Percentiles rank a stretch among this genome's conserved stretches.
Conservation (phyloP, 2,329 filamentous ascomycete species). For the Aspergillus pseudoglaucus region DNA sequence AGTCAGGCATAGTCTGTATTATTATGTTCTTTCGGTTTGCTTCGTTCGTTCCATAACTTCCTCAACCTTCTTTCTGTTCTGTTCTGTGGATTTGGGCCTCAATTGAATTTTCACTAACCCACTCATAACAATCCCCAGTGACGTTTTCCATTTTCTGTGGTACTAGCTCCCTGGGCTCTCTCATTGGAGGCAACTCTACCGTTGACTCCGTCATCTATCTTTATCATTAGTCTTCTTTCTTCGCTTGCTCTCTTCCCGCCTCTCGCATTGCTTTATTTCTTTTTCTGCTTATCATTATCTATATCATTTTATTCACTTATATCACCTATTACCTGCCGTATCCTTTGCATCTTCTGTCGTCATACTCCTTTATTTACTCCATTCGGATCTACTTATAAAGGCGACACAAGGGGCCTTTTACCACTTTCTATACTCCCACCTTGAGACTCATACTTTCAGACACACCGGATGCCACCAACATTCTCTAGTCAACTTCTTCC, state of each 20-base stretch:
- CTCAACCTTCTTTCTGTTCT: no score
- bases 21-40: background rate
- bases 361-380: background rate
- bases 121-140: background rate
- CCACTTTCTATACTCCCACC: background rate
- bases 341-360: no score
- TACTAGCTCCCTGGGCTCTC: background rate
- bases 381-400: background rate
- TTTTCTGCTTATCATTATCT: slow-evolving; percentile 9
- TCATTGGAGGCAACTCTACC: slow-evolving; percentile 12
- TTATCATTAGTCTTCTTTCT: slow-evolving; percentile 7
- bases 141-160: background rate
- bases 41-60: background rate
- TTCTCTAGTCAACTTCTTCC: slow-evolving; percentile 17
- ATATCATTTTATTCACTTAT: background rate
- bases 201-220: slow-evolving; percentile 5
- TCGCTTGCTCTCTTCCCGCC: slow-evolving; percentile 12
- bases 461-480: slow-evolving; percentile 3
- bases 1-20: no score
- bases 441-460: background rate
- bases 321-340: background rate
- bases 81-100: no score
- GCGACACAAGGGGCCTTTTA: background rate
- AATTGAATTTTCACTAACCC: background rate
- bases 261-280: slow-evolving; percentile 17